Evolutionary conservation across 129 eudicot species (phyloP).

Genomic region (Scalesia atractyloides): DNA sequence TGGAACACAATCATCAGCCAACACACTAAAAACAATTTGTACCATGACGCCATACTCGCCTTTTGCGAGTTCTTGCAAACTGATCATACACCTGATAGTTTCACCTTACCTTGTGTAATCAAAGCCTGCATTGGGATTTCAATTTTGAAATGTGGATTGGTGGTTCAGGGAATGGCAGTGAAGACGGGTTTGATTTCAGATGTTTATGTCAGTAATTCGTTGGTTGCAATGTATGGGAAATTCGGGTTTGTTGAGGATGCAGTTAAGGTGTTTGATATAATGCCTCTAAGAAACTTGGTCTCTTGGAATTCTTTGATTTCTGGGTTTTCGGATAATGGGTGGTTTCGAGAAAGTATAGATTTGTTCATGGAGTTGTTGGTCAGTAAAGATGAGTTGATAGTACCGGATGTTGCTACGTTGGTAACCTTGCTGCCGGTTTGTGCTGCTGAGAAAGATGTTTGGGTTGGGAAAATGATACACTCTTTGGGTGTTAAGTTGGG

Average conservation of each 20-base stretch:
- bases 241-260: slow-evolving; percentile 47
- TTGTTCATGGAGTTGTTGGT: slow-evolving; percentile 41
- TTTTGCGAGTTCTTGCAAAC: slow-evolving; percentile 40
- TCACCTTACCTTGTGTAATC: slow-evolving; percentile 66
- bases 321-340: slow-evolving; percentile 40
- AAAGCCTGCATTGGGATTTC: slow-evolving; percentile 50
- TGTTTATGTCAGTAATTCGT: slow-evolving; percentile 58
- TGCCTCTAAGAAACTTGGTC: slow-evolving; percentile 53
- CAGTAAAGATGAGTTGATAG: slow-evolving; percentile 18
- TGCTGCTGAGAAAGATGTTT: slow-evolving; percentile 36
- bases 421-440: slow-evolving; percentile 54
- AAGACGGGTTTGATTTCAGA: slow-evolving; percentile 49
- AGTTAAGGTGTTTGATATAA: slow-evolving; percentile 41
- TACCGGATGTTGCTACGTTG: slow-evolving; percentile 56
- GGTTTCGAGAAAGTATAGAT: slow-evolving; percentile 30
- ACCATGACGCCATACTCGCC: slow-evolving; percentile 38
- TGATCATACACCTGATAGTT: slow-evolving; percentile 45
- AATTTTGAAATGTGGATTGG: slow-evolving; percentile 36
- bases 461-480: slow-evolving; percentile 45
- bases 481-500: slow-evolving; percentile 53
- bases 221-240: slow-evolving; percentile 51
- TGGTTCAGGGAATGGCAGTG: slow-evolving; percentile 55
- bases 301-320: slow-evolving; percentile 60
- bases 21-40: slow-evolving; percentile 49
- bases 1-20: slow-evolving; percentile 59